Base-by-base conservation (phyloP, 768 basidiomycete genomes). In the Chalciporus piperatus region DNA sequence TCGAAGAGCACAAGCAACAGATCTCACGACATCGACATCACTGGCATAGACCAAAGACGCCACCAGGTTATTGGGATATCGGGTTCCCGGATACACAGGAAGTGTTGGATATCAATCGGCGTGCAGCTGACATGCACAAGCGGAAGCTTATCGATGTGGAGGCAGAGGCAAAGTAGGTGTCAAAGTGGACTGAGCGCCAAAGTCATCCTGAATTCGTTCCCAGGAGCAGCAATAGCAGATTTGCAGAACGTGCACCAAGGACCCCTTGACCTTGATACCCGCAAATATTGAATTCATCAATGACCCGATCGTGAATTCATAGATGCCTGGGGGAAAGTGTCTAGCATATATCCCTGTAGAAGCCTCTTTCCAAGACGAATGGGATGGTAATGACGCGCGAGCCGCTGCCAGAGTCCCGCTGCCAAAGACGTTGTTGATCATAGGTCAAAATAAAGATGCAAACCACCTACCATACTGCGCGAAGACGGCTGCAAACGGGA, bases 31-130 rank as follows among this genome's bases (percentile, higher is more conserved):
- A 91, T 65, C 76, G 87, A 14, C 77, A 83, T 52, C 76, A 83
- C 17, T 92, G 87, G 89, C 75, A 75, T 25, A 76, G 82, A 41
- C 76, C 84, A 1, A 78, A 75, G 45, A 93, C 91, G 2, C 94
- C 94, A 11, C 92, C 91, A 1, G 84, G 82, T 14, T 96, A 90
- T 69, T 95, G 92, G 90, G 76, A 85, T 50, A 93, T 95, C 51
- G 92, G 88, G 1, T 95, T 98, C 64, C 94, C 94, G 1, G 75
- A 76, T 57, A 94, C 93, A 4, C 93, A 95, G 66, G 82, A 91
- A 62, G 84, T 82, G 14, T 77, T 74, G 41, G 77, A 77, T 48
- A 93, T 96, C 59, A 96, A 96, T 66, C 70, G 73, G 52, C 72
- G 72, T 51, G 94, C 93, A 9, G 77, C 75, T 50, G 78, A 80